Conservation (phyloP, 169 alveolate genomes). For the Cryptosporidium muris region DNA sequence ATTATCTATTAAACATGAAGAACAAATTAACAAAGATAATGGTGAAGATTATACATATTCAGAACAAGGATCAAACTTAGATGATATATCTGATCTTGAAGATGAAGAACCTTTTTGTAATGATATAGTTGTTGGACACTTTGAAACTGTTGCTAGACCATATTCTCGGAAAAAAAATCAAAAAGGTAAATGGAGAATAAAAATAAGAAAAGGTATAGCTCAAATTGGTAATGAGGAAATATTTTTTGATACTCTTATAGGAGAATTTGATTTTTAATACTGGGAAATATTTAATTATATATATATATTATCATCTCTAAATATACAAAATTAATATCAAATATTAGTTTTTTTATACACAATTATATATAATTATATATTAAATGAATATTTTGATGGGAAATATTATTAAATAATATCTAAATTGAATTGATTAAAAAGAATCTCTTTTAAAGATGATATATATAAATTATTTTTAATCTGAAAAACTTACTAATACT, state of each 20-base stretch:
- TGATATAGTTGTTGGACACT: slow-evolving; percentile 57
- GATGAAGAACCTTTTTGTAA: slow-evolving; percentile 58
- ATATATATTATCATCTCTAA: background rate
- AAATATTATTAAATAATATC: background rate
- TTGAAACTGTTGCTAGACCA: slow-evolving; percentile 43
- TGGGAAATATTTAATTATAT: slow-evolving; percentile 4
- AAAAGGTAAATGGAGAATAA: slow-evolving; percentile 56
- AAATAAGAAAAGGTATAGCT: slow-evolving; percentile 60
- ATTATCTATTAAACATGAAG: background rate
- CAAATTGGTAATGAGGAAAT: slow-evolving; percentile 58
- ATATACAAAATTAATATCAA: background rate
- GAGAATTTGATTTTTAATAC: slow-evolving; percentile 56
- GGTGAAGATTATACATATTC: background rate
- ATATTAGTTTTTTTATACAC: background rate
- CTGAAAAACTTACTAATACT: too few species aligned
- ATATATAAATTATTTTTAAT: too few species aligned
- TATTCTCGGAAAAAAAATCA: slow-evolving; percentile 56
- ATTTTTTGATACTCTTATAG: slow-evolving; percentile 58
- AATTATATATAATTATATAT: background rate
- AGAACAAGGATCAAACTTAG: slow-evolving; percentile 47
- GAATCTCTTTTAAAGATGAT: background rate
- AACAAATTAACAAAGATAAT: slow-evolving; percentile 4
- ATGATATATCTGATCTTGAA: slow-evolving; percentile 35
- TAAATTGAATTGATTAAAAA: background rate
- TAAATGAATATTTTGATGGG: background rate